phyloP scores from a whole-genome alignment of 2,329 filamentous ascomycete genomes.

The Calonectria crousiana region DNA sequence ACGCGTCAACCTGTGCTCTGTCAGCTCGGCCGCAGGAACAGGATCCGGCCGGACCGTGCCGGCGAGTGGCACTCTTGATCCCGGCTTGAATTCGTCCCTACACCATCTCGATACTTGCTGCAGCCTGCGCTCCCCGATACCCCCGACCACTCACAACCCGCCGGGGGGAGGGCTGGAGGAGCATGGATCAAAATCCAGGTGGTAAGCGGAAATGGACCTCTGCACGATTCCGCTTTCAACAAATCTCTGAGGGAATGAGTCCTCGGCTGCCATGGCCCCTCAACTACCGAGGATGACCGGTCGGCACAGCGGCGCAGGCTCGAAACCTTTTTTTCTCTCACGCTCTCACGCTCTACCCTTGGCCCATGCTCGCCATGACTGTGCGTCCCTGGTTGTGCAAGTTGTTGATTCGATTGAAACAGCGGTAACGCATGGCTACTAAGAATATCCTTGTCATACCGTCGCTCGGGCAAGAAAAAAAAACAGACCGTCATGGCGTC shows the following conservation, averaged over 20 bases:
- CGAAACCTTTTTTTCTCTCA: neutral
- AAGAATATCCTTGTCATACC: slow-evolving; percentile 13
- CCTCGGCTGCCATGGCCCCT: neutral
- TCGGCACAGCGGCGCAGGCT: slow-evolving; percentile 6
- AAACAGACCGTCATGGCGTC: neutral
- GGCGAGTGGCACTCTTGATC: neutral
- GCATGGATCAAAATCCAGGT: neutral
- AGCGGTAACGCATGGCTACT: slow-evolving; percentile 1
- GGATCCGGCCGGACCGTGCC: slow-evolving; percentile 16
- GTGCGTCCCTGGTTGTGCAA: neutral
- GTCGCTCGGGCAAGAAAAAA: neutral
- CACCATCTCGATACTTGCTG: neutral
- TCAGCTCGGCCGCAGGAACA: neutral
- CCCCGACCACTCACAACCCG: slow-evolving; percentile 2
- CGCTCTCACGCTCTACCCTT: neutral
- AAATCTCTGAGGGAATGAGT: neutral
- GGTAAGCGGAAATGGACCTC: slow-evolving; percentile 5
- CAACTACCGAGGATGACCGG: slow-evolving; percentile 8
- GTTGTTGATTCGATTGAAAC: neutral
- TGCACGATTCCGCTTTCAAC: slow-evolving; percentile 10
- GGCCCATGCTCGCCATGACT: neutral
- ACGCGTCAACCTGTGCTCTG: neutral
- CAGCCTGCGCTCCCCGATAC: neutral
- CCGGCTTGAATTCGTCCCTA: slow-evolving; percentile 22
- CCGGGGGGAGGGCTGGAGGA: neutral